Conservation (phyloP, 2,329 filamentous ascomycete species). For the Leptodontidium sp. region DNA sequence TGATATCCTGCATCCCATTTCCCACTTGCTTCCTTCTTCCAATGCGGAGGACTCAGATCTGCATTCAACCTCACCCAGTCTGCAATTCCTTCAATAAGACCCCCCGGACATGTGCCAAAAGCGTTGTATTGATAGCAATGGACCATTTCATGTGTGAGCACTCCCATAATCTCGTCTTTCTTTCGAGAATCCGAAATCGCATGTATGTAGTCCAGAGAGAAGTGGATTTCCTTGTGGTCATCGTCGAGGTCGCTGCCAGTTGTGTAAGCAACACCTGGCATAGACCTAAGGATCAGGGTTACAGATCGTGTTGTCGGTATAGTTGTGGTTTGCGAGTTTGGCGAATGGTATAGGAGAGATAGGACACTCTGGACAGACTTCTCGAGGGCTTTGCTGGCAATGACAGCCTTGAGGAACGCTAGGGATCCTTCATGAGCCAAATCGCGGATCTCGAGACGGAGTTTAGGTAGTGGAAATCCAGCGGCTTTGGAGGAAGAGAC, state of each 20-base stretch:
- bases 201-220: constrained; percentile 79
- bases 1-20: constrained; percentile 93
- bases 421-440: constrained; percentile 65
- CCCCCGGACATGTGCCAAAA: constrained; percentile 68
- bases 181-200: constrained; percentile 53
- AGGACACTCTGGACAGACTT: constrained; percentile 74
- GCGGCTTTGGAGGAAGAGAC: constrained; percentile 20
- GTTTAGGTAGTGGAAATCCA: constrained; percentile 58
- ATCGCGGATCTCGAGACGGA: constrained; percentile 67
- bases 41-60: constrained; percentile 80
- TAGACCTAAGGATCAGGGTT: constrained; percentile 80
- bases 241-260: constrained; percentile 79
- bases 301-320: constrained; percentile 79
- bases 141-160: constrained; percentile 91
- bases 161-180: constrained; percentile 76
- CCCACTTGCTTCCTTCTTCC: constrained; percentile 64
- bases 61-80: constrained; percentile 88
- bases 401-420: constrained; percentile 72
- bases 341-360: constrained; percentile 71
- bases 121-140: constrained; percentile 91
- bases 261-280: constrained; percentile 90
- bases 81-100: constrained; percentile 88
- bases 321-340: constrained; percentile 50
- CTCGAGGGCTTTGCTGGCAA: constrained; percentile 68
- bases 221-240: constrained; percentile 93